Percentiles rank a stretch among this genome's conserved stretches.
Conservation (phyloP, 345 rosid genomes). For the Carallia pectinifolia region DNA sequence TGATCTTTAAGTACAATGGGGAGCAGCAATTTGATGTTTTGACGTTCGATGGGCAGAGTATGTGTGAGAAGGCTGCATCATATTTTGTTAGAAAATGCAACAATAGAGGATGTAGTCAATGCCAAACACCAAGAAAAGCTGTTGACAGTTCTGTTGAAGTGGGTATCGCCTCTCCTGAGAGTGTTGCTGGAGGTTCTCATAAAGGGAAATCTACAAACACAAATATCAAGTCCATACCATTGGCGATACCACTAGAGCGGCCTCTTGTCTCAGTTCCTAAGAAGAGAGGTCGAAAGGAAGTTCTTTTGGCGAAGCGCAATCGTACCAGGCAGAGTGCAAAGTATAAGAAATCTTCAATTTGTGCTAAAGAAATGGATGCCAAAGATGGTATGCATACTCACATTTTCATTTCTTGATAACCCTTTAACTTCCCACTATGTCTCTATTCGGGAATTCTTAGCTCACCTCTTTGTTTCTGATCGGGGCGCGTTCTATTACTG, state of each 20-base stretch:
- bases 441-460: neutral
- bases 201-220: conserved; percentile 18
- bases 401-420: neutral
- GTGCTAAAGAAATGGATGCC: conserved; percentile 18
- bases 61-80: conserved; percentile 67
- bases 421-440: neutral
- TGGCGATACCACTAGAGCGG: neutral
- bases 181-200: conserved; percentile 23
- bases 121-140: conserved; percentile 27
- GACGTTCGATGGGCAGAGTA: conserved; percentile 48
- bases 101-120: conserved; percentile 29
- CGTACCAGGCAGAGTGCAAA: neutral
- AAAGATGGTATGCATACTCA: conserved; percentile 31
- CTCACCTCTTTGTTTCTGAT: neutral
- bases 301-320: conserved; percentile 5
- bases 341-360: conserved; percentile 1
- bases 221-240: neutral
- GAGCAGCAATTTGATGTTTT: conserved; percentile 65
- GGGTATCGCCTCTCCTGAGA: conserved; percentile 17
- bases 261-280: conserved; percentile 12
- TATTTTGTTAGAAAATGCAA: conserved; percentile 55
- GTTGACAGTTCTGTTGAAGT: conserved; percentile 28
- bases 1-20: conserved; percentile 71
- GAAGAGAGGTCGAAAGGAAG: conserved; percentile 11
- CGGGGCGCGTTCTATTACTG: no score